A percentile compares a stretch with the other conserved stretches of the same genome.
Evolutionary conservation across 805 yeast species (phyloP).

Genomic region (Metschnikowia proteae): DNA sequence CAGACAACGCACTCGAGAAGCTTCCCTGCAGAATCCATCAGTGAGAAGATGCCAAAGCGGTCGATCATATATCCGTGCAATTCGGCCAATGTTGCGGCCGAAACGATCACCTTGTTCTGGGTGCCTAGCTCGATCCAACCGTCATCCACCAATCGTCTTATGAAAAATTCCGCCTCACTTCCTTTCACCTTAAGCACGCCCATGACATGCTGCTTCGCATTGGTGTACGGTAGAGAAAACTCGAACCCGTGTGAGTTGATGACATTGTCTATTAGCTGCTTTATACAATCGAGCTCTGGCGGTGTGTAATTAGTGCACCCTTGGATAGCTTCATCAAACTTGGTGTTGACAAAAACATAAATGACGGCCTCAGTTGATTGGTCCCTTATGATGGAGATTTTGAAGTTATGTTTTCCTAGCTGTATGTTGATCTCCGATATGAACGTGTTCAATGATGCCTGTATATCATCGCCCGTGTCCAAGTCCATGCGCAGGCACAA

Average conservation of each 20-base stretch:
- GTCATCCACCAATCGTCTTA: constrained; percentile 40
- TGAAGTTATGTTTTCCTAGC: constrained; percentile 39
- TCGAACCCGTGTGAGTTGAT: constrained; percentile 35
- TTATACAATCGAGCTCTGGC: constrained; percentile 40
- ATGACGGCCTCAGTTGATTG: constrained; percentile 30
- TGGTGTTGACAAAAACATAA: constrained; percentile 41
- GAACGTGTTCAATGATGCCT: constrained; percentile 9
- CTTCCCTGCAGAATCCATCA: constrained; percentile 28
- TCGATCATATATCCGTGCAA: constrained; percentile 42
- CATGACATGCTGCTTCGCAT: constrained; percentile 31
- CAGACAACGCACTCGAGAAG: constrained; percentile 49
- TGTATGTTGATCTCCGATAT: constrained; percentile 29
- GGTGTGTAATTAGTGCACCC: constrained; percentile 31
- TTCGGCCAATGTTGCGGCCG: constrained; percentile 46
- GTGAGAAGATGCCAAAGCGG: constrained; percentile 33
- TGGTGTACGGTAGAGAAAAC: constrained; percentile 34
- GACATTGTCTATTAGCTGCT: constrained; percentile 44
- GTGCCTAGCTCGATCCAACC: constrained; percentile 49
- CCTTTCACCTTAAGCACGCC: constrained; percentile 25
- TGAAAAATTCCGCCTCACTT: constrained; percentile 37
- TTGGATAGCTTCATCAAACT: constrained; percentile 40
- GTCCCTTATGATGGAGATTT: constrained; percentile 37
- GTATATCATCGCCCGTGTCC: constrained; percentile 7
- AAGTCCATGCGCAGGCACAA: constrained; percentile 11
- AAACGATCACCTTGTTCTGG: constrained; percentile 32